phyloP scores from a whole-genome alignment of 495 filamentous ascomycete species.

The Chaetomium tenue region DNA sequence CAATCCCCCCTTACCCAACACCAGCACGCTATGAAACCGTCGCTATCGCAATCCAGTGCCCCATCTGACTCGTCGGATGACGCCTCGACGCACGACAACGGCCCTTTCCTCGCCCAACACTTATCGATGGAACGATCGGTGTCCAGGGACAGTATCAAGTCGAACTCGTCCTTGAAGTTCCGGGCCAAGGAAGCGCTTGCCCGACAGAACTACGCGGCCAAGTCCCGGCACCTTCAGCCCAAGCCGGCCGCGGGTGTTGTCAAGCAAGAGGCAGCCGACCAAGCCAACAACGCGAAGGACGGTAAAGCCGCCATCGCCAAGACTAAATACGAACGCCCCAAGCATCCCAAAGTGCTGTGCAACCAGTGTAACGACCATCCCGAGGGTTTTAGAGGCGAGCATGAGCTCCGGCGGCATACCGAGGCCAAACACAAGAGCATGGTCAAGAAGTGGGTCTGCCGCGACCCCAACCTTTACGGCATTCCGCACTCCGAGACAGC shows the following conservation, averaged over 20 bases:
- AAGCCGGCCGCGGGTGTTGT: conserved; percentile 36
- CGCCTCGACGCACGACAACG: conserved; percentile 10
- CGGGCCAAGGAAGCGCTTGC: conserved; percentile 46
- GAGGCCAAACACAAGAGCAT: conserved; percentile 72
- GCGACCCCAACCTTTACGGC: conserved; percentile 38
- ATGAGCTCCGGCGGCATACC: conserved; percentile 85
- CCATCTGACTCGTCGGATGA: conserved; percentile 23
- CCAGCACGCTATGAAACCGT: conserved; percentile 41
- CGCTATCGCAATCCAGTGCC: conserved; percentile 34
- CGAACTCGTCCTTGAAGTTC: conserved; percentile 41
- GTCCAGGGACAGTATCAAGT: conserved; percentile 46
- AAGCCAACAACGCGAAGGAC: conserved; percentile 34
- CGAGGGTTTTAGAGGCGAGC: conserved; percentile 88
- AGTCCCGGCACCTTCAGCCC: conserved; percentile 38
- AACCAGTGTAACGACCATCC: conserved; percentile 70
- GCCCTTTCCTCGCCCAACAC: conserved; percentile 23
- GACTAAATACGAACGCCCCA: conserved; percentile 67
- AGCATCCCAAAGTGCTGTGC: conserved; percentile 75
- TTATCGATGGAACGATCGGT: conserved; percentile 45
- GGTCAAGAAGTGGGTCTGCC: conserved; percentile 78
- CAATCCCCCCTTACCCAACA: conserved; percentile 29
- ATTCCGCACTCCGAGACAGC: conserved; percentile 45
- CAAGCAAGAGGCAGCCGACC: conserved; percentile 29
- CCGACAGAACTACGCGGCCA: conserved; percentile 39
- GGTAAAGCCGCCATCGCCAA: conserved; percentile 62